Evolutionary conservation across 2,329 filamentous ascomycete species (phyloP).

Genomic region (Tolypocladium ophioglossoides): DNA sequence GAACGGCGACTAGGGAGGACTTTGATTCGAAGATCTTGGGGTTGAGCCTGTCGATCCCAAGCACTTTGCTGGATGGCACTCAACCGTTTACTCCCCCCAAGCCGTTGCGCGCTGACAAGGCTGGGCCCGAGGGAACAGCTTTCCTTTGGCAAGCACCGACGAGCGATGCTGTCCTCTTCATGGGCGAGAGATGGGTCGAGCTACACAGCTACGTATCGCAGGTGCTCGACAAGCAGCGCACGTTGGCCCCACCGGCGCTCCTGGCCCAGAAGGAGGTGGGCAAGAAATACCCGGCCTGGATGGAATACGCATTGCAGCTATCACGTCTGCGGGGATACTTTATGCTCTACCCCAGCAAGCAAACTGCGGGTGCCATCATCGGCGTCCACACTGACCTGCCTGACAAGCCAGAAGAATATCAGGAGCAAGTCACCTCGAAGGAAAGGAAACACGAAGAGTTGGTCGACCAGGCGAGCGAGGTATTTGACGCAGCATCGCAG

Average conservation of each 20-base stretch:
- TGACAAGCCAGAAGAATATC: conserved; percentile 60
- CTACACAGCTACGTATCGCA: conserved; percentile 70
- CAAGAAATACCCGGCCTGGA: conserved; percentile 61
- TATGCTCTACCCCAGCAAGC: conserved; percentile 64
- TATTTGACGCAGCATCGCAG: conserved; percentile 32
- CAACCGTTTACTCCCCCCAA: conserved; percentile 39
- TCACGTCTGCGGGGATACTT: conserved; percentile 68
- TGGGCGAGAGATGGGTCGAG: conserved; percentile 79
- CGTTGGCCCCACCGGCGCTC: conserved; percentile 23
- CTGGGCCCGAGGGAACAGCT: conserved; percentile 30
- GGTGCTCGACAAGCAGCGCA: conserved; percentile 37
- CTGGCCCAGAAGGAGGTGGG: conserved; percentile 49
- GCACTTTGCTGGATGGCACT: conserved; percentile 49
- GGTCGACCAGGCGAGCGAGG: conserved; percentile 17
- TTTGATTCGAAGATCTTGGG: conserved; percentile 55
- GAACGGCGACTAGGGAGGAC: conserved; percentile 27
- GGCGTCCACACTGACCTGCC: conserved; percentile 70
- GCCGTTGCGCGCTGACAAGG: conserved; percentile 7
- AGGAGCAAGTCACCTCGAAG: conserved; percentile 7
- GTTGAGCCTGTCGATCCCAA: conserved; percentile 68
- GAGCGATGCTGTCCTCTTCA: conserved; percentile 70
- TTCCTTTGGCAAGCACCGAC: conserved; percentile 83
- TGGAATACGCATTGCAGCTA: conserved; percentile 68
- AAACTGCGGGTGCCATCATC: conserved; percentile 44
- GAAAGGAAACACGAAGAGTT: conserved; percentile 11